Evolutionary conservation across 2,329 filamentous ascomycete species (phyloP).

Genomic region (Dactylellina haptotyla): DNA sequence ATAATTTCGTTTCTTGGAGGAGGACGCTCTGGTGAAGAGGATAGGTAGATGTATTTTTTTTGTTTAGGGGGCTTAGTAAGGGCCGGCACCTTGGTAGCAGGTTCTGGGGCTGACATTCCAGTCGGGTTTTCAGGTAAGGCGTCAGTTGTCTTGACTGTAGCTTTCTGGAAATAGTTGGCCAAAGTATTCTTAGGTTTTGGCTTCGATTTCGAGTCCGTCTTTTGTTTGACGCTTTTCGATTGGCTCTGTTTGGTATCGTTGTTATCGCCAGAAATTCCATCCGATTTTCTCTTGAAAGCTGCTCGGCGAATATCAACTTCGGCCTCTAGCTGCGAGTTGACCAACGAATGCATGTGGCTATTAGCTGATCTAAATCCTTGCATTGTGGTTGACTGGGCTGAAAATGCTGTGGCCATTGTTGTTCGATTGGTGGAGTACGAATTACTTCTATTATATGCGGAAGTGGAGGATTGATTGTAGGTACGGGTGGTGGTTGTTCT

Average conservation of each 20-base stretch:
- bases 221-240: slow-evolving; percentile 32
- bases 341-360: slow-evolving; percentile 58
- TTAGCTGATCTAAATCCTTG: slow-evolving; percentile 56
- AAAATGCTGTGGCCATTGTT: slow-evolving; percentile 27
- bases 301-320: slow-evolving; percentile 50
- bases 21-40: slow-evolving; percentile 48
- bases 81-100: not conserved
- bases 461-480: slow-evolving; percentile 35
- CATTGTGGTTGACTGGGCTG: slow-evolving; percentile 47
- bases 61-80: not conserved
- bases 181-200: slow-evolving; percentile 51
- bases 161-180: slow-evolving; percentile 56
- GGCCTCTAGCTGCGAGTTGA: slow-evolving; percentile 57
- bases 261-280: slow-evolving; percentile 27
- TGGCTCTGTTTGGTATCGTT: slow-evolving; percentile 27
- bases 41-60: slow-evolving; percentile 39
- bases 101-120: not conserved
- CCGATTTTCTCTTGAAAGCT: slow-evolving; percentile 48
- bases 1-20: slow-evolving; percentile 11
- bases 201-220: slow-evolving; percentile 21
- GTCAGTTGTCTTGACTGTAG: not conserved
- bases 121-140: slow-evolving; percentile 17
- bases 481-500: slow-evolving; percentile 15
- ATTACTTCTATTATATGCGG: slow-evolving; percentile 47
- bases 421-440: slow-evolving; percentile 31